Conservation (phyloP, 2,329 filamentous ascomycete species). For the Epichloe hybrida region DNA sequence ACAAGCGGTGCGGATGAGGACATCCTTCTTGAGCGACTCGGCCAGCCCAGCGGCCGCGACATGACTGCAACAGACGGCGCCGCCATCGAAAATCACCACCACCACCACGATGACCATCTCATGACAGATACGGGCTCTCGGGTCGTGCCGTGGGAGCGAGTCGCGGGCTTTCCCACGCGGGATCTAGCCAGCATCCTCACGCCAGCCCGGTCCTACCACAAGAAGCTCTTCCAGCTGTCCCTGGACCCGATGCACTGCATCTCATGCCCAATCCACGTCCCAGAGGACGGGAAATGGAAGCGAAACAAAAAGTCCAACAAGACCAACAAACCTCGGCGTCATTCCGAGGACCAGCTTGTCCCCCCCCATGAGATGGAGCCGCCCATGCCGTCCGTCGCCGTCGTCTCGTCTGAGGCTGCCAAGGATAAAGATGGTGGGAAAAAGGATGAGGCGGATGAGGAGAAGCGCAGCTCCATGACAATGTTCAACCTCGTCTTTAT, state of each 20-base stretch:
- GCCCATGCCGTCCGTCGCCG: constrained; percentile 5
- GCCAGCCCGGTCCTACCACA: constrained; percentile 63
- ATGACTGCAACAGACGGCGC: constrained; percentile 21
- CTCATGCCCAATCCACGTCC: constrained; percentile 72
- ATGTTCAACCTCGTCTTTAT: constrained; percentile 99
- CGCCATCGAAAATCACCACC: constrained; percentile 32
- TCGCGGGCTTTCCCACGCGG: constrained; percentile 61
- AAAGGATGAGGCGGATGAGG: constrained; percentile 40
- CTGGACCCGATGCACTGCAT: constrained; percentile 70
- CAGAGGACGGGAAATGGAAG: constrained; percentile 68
- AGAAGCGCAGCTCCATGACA: constrained; percentile 62
- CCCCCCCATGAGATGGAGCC: constrained; percentile 16
- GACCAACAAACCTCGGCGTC: constrained; percentile 17
- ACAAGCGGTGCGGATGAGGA: constrained; percentile 30
- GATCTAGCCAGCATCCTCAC: constrained; percentile 71
- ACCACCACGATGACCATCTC: constrained; percentile 36
- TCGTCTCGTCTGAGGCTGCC: constrained; percentile 13
- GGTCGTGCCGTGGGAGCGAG: constrained; percentile 55
- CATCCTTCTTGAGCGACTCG: constrained; percentile 32
- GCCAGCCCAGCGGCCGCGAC: constrained; percentile 21
- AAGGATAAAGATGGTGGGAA: constrained; percentile 20
- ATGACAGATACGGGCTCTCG: constrained; percentile 42
- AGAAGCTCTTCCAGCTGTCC: constrained; percentile 67
- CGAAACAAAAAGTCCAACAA: constrained; percentile 41
- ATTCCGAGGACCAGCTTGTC: constrained; percentile 18